Evolutionary conservation across 2,329 filamentous ascomycete species (phyloP).

Genomic region (Alternaria ventricosa): DNA sequence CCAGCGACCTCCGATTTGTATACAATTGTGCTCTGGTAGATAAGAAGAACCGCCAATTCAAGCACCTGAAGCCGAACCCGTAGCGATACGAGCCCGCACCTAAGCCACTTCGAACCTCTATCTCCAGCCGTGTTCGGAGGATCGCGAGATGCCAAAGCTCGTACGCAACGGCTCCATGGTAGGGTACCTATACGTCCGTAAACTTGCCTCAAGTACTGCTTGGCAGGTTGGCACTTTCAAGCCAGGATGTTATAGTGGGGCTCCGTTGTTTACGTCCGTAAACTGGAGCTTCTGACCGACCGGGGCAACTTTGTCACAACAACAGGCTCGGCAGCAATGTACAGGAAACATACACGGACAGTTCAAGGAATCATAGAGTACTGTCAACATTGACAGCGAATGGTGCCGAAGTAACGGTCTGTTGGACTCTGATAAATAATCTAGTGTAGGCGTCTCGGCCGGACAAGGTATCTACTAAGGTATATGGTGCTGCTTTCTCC

Average conservation of each 20-base stretch:
- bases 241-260: neutral
- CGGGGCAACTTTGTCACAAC: neutral
- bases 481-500: neutral
- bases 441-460: rapidly evolving
- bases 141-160: neutral
- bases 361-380: neutral
- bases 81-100: neutral
- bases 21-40: neutral
- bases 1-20: neutral
- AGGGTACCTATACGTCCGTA: neutral
- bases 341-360: neutral
- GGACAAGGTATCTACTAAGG: neutral
- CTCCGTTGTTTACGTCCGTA: neutral
- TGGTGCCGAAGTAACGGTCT: neutral
- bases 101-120: neutral
- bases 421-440: neutral
- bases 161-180: neutral
- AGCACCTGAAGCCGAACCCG: neutral
- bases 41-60: neutral
- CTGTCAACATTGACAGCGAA: neutral
- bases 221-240: neutral
- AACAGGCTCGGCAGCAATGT: neutral
- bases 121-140: neutral
- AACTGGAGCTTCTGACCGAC: neutral
- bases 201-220: neutral